Conservation (phyloP, 108 stramenopile genomes). For the Skeletonema tropicum region DNA sequence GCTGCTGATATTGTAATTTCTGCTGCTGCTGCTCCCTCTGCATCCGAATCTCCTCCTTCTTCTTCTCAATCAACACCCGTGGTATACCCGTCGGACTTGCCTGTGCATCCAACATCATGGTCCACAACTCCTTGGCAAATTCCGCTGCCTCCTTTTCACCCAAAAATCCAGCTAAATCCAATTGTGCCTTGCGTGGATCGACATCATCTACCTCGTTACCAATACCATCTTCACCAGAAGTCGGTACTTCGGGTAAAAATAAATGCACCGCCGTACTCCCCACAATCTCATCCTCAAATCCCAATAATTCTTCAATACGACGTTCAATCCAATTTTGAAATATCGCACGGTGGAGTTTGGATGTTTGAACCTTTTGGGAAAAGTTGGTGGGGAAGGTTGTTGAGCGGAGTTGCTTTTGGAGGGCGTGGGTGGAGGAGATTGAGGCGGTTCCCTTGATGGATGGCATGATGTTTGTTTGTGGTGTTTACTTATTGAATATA, state of each 20-base stretch:
- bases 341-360: conserved; percentile 73
- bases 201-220: conserved; percentile 22
- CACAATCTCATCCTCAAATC: conserved; percentile 93
- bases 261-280: conserved; percentile 76
- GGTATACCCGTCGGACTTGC: conserved; percentile 70
- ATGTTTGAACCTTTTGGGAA: conserved; percentile 50
- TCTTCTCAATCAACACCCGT: conserved; percentile 71
- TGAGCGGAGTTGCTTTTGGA: conserved; percentile 68
- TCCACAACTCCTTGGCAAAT: conserved; percentile 80
- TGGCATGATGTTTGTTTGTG: conserved; percentile 57
- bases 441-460: conserved; percentile 87
- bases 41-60: conserved; percentile 76
- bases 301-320: conserved; percentile 62
- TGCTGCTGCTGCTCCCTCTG: conserved; percentile 22
- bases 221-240: not conserved
- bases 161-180: conserved; percentile 83
- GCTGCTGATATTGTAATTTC: conserved; percentile 25
- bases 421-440: conserved; percentile 67
- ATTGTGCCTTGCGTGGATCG: conserved; percentile 78
- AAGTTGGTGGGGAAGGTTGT: conserved; percentile 81
- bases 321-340: conserved; percentile 84
- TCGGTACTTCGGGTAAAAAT: conserved; percentile 66
- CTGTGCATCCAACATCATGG: conserved; percentile 81
- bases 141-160: conserved; percentile 74
- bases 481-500: not conserved